Conservation (phyloP, 75 land plant species). For the Selaginella moellendorffii region DNA sequence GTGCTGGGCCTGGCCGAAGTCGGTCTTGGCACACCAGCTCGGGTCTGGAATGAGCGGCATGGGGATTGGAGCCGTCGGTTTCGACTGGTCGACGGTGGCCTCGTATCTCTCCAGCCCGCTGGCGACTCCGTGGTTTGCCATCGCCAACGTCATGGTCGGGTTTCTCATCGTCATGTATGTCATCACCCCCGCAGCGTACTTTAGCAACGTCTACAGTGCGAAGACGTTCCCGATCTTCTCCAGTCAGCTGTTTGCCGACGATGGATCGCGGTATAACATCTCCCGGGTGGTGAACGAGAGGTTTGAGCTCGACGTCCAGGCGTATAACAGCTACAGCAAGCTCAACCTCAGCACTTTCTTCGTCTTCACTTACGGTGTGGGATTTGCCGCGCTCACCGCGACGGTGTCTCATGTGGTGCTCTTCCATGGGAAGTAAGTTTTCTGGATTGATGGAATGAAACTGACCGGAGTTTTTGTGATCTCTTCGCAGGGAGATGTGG, state of each 20-base stretch:
- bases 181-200: conserved; percentile 39
- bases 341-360: conserved; percentile 57
- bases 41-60: conserved; percentile 57
- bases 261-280: conserved; percentile 40
- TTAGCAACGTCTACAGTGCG: conserved; percentile 42
- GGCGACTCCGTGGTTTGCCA: conserved; percentile 58
- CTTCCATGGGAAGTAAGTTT: conserved; percentile 44
- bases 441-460: not conserved
- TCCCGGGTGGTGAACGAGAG: conserved; percentile 28
- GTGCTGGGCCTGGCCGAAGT: conserved; percentile 42
- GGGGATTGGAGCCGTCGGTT: conserved; percentile 40
- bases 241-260: conserved; percentile 23
- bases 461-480: not conserved
- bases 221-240: conserved; percentile 54
- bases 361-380: conserved; percentile 46
- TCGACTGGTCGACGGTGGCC: conserved; percentile 64
- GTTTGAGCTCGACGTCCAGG: conserved; percentile 26
- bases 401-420: conserved; percentile 49
- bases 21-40: conserved; percentile 48
- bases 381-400: conserved; percentile 60
- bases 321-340: conserved; percentile 34
- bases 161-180: conserved; percentile 35
- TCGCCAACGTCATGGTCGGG: conserved; percentile 43
- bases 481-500: not conserved
- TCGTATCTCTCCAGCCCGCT: conserved; percentile 58